Evolutionary conservation across 2,329 filamentous ascomycete genomes (phyloP), one percentile per base, ranked within the genome.

Genomic region (Fusarium ambrosium): DNA sequence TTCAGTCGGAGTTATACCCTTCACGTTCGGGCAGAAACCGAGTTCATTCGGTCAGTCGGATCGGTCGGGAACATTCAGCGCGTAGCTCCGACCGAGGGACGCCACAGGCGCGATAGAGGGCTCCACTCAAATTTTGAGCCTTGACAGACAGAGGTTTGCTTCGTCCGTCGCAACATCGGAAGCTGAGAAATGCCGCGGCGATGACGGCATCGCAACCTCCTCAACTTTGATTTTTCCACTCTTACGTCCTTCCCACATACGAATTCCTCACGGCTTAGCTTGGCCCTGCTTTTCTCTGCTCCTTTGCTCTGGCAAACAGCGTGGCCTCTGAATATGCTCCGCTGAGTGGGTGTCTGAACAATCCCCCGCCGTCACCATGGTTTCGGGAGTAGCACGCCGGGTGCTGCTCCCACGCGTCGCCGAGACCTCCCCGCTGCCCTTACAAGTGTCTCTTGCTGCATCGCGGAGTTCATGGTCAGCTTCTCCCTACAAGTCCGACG

Each of bases 381-480:
- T 84, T 81, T 84, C 85, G 83, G 86, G 85, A 81, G 84, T 84
- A 79, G 83, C 86, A 79, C 87, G 86, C 77, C 85, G 85, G 79
- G 83, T 83, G 82, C 83, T 88, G 83, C 83, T 87, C 82, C 86
- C 86, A 72, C 84, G 84, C 79, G 82, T 85, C 80, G 82, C 82
- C 76, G 81, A 82, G 73, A 78, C 78, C 80, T 79, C 72, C 37
- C 48, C 69, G 32, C 58, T 71, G 20, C 27, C 68, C 81, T 73
- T 76, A 55, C 77, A 79, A 67, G 69, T 73, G 64, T 68, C 74
- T 66, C 62, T 76, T 58, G 62, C 72, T 43, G 67, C 72, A 64
- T 70, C 79, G 69, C 73, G 74, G 58, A 73, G 66, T 69, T 70
- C 75, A 74, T 66, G 75, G 64, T 69, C 69, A 63, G 68, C 75